Evolutionary conservation across 2,329 filamentous ascomycete species (phyloP), one percentile per base, ranked within the genome.

Genomic region (Tympanopsis confertula): DNA sequence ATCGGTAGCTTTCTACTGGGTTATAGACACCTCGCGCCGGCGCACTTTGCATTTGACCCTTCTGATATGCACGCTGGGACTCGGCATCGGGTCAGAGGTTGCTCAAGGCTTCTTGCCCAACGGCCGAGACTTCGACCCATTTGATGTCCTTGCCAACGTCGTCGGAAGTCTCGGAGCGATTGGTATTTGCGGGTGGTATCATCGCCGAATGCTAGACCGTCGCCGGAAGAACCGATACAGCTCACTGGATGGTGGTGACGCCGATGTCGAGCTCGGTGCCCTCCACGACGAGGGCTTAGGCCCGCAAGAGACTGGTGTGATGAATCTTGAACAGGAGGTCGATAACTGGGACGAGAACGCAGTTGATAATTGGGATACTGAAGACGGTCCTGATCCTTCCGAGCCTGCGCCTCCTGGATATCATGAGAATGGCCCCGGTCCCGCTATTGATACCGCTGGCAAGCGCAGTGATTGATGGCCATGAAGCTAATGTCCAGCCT

Each of bases 291-390:
- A 47, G 18, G 18, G 13, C 4, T 14, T 22, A n/a, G 18, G 13
- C 19, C 18, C 35, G 35, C 33, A 7, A 24, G 12, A 20, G 15
- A n/a, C 7, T 13, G 30, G 30, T 13, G 18, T 13, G 20, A 14
- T 13, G 18, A 4, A 64, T 1, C 53, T 94, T 15, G 87, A 93
- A 47, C 74, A 89, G 41, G 85, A 93, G 61, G 72, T 94, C 5
- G 88, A 94, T 53, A 86, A 89, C 47, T 94, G 88, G 87, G 87
- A 94, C 52, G 88, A 94, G 62, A 91, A 94, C 57, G 71, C 65
- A 1, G 73, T 75, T 41, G 74, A 78, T 48, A 66, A 65, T 47
- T 47, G 45, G 13, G 30, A 33, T 33, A 17, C 7, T 10, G 30
- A 33, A 15, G 30, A 13, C 15, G 10, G 30, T 10, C 22, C n/a